Evolutionary conservation across 805 yeast genomes (phyloP).

Genomic region (Monosporozyma unispora): DNA sequence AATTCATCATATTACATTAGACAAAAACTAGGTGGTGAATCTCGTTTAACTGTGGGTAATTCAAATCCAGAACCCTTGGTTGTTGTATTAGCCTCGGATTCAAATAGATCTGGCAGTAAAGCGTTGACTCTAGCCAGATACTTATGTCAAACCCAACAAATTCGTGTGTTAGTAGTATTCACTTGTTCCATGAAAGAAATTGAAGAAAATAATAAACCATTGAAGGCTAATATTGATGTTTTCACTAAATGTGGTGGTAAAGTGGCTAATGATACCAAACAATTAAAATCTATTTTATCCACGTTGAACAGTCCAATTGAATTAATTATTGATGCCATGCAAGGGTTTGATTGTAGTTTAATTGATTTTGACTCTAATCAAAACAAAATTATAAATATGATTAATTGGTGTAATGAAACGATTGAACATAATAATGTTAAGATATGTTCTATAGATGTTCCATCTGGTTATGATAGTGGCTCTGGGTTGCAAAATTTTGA

Average conservation of each 20-base stretch:
- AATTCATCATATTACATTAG: constrained; percentile 54
- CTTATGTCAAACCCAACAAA: constrained; percentile 49
- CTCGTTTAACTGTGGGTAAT: constrained; percentile 54
- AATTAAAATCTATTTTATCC: constrained; percentile 31
- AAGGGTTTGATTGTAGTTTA: constrained; percentile 65
- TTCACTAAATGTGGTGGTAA: constrained; percentile 66
- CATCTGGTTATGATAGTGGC: constrained; percentile 77
- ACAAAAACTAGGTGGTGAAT: constrained; percentile 58
- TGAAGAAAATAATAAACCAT: constrained; percentile 12
- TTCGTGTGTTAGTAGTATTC: constrained; percentile 51
- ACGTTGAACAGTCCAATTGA: constrained; percentile 68
- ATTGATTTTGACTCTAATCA: constrained; percentile 15
- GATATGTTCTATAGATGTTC: constrained; percentile 58
- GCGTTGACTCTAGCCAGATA: constrained; percentile 76
- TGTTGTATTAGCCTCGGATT: constrained; percentile 59
- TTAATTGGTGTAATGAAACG: constrained; percentile 57
- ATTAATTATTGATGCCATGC: constrained; percentile 72
- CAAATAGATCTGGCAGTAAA: constrained; percentile 58
- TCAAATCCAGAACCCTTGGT: constrained; percentile 77
- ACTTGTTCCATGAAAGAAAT: constrained; percentile 16
- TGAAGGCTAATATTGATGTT: constrained; percentile 43
- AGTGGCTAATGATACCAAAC: constrained; percentile 34
- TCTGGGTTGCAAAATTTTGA: constrained; percentile 44
- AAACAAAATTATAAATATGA: constrained; percentile 31
- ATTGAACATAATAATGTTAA: constrained; percentile 9